Base-by-base conservation (phyloP, 371 early-diverging fungal genomes). In the Actinomortierella wolfii region DNA sequence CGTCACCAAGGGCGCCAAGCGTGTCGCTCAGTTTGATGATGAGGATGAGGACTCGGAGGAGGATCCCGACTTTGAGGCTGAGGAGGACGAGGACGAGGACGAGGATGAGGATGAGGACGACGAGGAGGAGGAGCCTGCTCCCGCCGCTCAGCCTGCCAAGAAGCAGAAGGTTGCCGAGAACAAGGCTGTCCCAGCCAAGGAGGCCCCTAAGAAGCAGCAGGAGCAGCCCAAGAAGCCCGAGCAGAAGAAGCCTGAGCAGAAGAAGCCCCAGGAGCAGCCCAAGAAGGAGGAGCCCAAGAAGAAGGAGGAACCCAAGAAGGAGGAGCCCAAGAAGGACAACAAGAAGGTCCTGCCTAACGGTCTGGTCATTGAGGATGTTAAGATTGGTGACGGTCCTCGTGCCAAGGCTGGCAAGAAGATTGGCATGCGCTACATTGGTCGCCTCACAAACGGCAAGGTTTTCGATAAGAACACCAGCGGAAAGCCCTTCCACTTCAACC, bases 401-500 rank as follows among this genome's bases (percentile, higher is more conserved):
- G 94, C 92, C 69, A 94, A 92, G 84, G 78, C 81, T 63, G 95
- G 94, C 52, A 85, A 88, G 73, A 89, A 87, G 76, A 87, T 86
- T 55, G 75, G 80, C 57, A 71, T 71, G 71, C 71, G 71, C 34
- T 71, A 97, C 83, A 92, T 96, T 66, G 97, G 96, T 56, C 89
- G 88, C 68, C 86, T 97, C 51, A 86, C 84, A 61, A 94, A 83
- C 82, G 97, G 97, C 68, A 97, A 94, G 82, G 91, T 93, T 20
- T 96, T 98, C 79, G 98, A 98, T 83, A 83, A 89, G 78, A 96
- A 95, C 83, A 87, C 88, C 59, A 87, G 83, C 68, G 97, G 97
- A 54, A 86, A 87, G 78, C 97, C 97, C 5, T 96, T 98, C 85
- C 79, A 68, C 76, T 97, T 97, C 86, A 83, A 83, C 49, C 83